Evolutionary conservation across 768 basidiomycete genomes (phyloP).

Genomic region (Pleurotus pulmonarius): DNA sequence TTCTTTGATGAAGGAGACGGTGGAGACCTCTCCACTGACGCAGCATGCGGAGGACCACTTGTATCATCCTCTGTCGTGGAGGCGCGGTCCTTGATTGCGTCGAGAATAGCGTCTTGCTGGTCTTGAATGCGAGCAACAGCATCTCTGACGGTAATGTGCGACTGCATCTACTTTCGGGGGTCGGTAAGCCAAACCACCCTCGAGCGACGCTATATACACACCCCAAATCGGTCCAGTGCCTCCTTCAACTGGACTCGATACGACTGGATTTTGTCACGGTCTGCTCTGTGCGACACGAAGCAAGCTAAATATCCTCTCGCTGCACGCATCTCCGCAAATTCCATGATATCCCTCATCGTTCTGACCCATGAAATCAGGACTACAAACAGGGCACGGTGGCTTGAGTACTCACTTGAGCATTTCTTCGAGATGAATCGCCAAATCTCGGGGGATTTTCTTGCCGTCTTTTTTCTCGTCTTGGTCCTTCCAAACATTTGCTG

Average conservation of each 20-base stretch:
- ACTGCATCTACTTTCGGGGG: slow-evolving; percentile 12
- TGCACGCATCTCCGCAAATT: slow-evolving; percentile 12
- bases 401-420: slow-evolving; percentile 13
- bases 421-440: slow-evolving; percentile 13
- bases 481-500: slow-evolving; percentile 13
- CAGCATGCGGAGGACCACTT: background rate
- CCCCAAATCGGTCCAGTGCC: slow-evolving; percentile 22
- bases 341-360: slow-evolving; percentile 9
- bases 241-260: slow-evolving; percentile 16
- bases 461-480: slow-evolving; percentile 11
- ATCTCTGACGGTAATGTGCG: slow-evolving; percentile 19
- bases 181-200: background rate
- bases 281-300: slow-evolving; percentile 11
- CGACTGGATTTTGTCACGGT: slow-evolving; percentile 13
- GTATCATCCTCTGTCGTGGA: background rate
- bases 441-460: slow-evolving; percentile 5
- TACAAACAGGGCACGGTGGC: background rate
- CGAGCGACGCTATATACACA: slow-evolving; percentile 6
- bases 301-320: slow-evolving; percentile 5
- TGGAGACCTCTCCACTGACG: background rate
- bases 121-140: slow-evolving; percentile 14
- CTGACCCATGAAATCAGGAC: background rate
- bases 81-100: slow-evolving; percentile 1
- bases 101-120: slow-evolving; percentile 2
- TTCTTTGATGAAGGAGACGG: background rate